Evolutionary conservation across 495 filamentous ascomycete genomes (phyloP), one percentile per base, ranked within the genome.

Genomic region (Friedmanniomyces simplex): DNA sequence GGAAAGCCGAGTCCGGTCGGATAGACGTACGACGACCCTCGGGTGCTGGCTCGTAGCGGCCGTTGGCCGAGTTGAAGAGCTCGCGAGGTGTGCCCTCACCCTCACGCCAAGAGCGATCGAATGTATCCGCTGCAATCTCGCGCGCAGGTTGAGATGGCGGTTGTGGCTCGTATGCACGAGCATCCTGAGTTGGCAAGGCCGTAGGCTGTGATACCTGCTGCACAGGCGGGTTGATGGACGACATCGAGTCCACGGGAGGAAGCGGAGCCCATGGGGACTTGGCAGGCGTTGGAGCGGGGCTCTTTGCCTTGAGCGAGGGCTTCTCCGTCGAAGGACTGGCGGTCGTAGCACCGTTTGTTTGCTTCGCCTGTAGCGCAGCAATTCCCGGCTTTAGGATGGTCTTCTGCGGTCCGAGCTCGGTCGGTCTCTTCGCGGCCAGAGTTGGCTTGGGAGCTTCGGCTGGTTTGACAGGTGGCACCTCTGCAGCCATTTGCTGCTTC

Each of bases 61-160:
- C 93, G 46, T 89, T 96, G 39, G 94, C 85, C 11, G 93, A 95
- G 69, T 97, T 96, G 69, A 81, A 99, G 0, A 99, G 77, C 67
- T 96, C 89, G 57, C 81, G 82, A 28, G 73, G 74, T 21, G 74
- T 79, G 11, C 80, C 75, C 42, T 84, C 76, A 16, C 77, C 74
- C 42, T 95, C 90, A 63, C 86, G 79, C 84, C 87, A 94, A 21
- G 82, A 79, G 55, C 94, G 81, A 66, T 87, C 94, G 67, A 96
- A 97, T 62, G 95, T 89, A 68, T 97, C 93, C 5, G 91, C 89
- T 10, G 89, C 88, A 63, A 96, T 93, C 68, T 97, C 90, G 66
- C 88, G 87, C 3, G 84, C 77, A 39, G 74, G 73, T 50, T 56
- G 55, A 55, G 58, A 24, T 45, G 64, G 28, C 57, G 56, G 47